Base-by-base conservation (phyloP, 2,329 filamentous ascomycete species). In the Alternaria viburni region DNA sequence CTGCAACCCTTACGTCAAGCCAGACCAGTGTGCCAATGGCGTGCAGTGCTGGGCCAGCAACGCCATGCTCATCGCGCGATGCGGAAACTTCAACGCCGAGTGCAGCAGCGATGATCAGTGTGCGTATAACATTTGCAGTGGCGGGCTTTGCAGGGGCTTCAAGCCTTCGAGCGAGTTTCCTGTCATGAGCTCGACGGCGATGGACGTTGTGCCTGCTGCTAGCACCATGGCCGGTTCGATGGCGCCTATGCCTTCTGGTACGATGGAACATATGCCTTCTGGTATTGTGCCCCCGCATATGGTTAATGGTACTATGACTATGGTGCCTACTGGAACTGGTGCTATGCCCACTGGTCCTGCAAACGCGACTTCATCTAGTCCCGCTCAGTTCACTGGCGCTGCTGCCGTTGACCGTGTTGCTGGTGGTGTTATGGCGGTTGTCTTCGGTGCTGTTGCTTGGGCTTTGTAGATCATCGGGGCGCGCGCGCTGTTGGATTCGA, bases 21-120 rank as follows among this genome's bases (percentile, higher is more conserved):
- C 55, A 3, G 59, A 55, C 32, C 68, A 66, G 59, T 71, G 70
- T 19, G 57, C 44, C 1, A 47, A 32, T 7, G 67, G 61, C 26
- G 61, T 59, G 3, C 46, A 69, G 25, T 71, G 69, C 59, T 71
- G 58, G 56, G 69, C 67, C 6, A 66, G 58, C 46, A 69, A 69
- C 25, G 45, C 69, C 3, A 59, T 58, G 7, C 32, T 68, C 12
- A 67, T 67, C 3, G 56, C 67, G 1, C 26, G 17, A 10, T 71
- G 69, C 47, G 69, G 69, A 7, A 71, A 71, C 60, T 71, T 71
- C 59, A 66, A 71, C 21, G 69, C 69, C 6, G 61, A 41, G 7
- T 71, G 69, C 41, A 23, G 23, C 1, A 61, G 49, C 62, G 32
- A 71, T 23, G 45, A 56, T 32, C 59, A 71, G 57, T 71, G 69